phyloP scores from a whole-genome alignment of 192 early-diverging fungal species.

The Backusella macrospora region DNA sequence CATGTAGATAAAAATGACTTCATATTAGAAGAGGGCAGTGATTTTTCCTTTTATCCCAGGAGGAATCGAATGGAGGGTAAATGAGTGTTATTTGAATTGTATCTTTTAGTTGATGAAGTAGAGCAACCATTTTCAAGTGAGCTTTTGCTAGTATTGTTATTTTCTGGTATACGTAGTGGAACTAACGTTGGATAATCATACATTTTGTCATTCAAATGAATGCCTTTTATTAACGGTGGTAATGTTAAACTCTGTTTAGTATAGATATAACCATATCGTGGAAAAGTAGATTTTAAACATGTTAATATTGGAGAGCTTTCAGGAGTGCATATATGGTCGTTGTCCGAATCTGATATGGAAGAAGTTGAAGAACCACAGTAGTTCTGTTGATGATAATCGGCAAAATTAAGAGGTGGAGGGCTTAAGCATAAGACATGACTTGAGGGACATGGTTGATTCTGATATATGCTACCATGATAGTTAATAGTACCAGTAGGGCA shows the following conservation, averaged over 20 bases:
- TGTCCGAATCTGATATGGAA: conserved; percentile 7
- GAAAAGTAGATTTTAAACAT: background rate
- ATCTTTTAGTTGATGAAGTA: background rate
- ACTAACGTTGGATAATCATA: background rate
- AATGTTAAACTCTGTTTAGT: conserved; percentile 10
- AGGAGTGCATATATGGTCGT: conserved; percentile 42
- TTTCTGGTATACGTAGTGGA: conserved; percentile 14
- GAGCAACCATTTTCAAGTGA: background rate
- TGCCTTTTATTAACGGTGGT: conserved; percentile 2
- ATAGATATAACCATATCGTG: background rate
- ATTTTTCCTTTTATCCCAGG: conserved; percentile 5
- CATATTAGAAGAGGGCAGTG: background rate
- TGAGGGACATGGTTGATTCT: background rate
- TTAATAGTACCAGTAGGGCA: background rate
- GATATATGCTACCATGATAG: conserved; percentile 6
- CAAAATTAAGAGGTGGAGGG: conserved; percentile 9
- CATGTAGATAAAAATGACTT: background rate
- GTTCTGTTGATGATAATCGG: conserved; percentile 12
- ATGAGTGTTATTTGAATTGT: conserved; percentile 14
- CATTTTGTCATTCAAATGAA: background rate
- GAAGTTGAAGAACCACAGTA: conserved; percentile 13
- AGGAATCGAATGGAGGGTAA: conserved; percentile 30
- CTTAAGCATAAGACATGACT: background rate
- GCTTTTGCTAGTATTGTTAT: background rate
- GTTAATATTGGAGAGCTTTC: conserved; percentile 40